Conservation (phyloP, 2,329 filamentous ascomycete genomes). For the Lecanicillium sp. region DNA sequence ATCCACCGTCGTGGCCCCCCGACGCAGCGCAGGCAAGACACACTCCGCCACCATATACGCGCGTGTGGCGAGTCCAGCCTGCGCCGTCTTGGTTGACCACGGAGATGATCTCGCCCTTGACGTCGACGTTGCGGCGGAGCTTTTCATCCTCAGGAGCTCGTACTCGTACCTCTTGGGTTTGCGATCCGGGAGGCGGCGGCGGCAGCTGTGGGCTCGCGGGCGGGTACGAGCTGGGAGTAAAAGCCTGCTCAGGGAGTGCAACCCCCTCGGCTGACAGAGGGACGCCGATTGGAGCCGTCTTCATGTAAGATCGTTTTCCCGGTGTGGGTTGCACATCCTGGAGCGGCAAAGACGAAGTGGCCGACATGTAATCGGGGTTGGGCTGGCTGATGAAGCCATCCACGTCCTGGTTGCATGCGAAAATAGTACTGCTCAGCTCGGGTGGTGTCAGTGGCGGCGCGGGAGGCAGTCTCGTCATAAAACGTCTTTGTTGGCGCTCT, state of each 20-base stretch:
- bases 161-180: slow-evolving; percentile 6
- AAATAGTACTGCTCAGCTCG: slow-evolving; percentile 35
- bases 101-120: slow-evolving; percentile 46
- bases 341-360: slow-evolving; percentile 24
- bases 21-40: slow-evolving; percentile 50
- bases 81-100: slow-evolving; percentile 41
- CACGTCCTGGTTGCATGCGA: slow-evolving; percentile 37
- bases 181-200: slow-evolving; percentile 35
- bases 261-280: slow-evolving; percentile 21
- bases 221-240: slow-evolving; percentile 43
- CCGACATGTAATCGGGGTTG: slow-evolving; percentile 43
- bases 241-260: slow-evolving; percentile 21
- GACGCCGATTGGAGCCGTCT: slow-evolving; percentile 31
- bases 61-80: slow-evolving; percentile 52
- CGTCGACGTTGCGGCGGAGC: slow-evolving; percentile 32
- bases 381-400: slow-evolving; percentile 42
- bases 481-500: slow-evolving; percentile 19
- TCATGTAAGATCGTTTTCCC: slow-evolving; percentile 38
- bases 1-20: slow-evolving; percentile 38
- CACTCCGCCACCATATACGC: slow-evolving; percentile 52
- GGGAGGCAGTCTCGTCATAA: slow-evolving; percentile 35
- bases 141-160: slow-evolving; percentile 17
- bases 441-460: slow-evolving; percentile 46
- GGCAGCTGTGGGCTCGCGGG: slow-evolving; percentile 42
- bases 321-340: slow-evolving; percentile 27